These are phyloP conservation scores for Dryas integrifolia DNA, from an alignment of 331 rosid genomes.

Conservation along the genomic window DNA sequence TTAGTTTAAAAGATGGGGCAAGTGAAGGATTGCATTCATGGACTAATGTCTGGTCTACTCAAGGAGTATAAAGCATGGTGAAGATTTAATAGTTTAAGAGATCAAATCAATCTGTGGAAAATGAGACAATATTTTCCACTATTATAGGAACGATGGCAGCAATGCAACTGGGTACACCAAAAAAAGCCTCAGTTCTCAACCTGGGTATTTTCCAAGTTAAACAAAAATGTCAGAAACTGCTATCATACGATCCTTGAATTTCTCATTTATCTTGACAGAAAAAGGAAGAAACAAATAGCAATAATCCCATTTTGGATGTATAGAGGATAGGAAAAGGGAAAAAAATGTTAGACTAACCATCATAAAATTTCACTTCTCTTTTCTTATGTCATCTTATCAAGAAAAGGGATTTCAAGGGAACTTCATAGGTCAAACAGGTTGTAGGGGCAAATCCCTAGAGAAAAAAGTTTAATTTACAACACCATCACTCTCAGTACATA, in stretches of 20 bases:
- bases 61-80: conserved; percentile 5
- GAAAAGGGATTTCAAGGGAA: neutral
- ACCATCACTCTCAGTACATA: neutral
- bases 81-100: neutral
- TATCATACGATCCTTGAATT: neutral
- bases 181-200: neutral
- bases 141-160: neutral
- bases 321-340: neutral
- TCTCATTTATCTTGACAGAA: neutral
- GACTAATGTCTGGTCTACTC: neutral
- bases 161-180: neutral
- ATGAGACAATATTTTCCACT: neutral
- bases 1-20: neutral
- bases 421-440: neutral
- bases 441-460: neutral
- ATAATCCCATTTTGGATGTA: neutral
- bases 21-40: neutral
- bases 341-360: neutral
- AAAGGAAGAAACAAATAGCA: conserved; percentile 1
- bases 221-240: neutral
- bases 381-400: neutral
- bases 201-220: neutral
- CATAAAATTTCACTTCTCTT: neutral
- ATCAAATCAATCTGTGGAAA: neutral
- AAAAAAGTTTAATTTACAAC: neutral